phyloP scores from a whole-genome alignment of 2,329 filamentous ascomycete species.

The Trichoderma sp. region DNA sequence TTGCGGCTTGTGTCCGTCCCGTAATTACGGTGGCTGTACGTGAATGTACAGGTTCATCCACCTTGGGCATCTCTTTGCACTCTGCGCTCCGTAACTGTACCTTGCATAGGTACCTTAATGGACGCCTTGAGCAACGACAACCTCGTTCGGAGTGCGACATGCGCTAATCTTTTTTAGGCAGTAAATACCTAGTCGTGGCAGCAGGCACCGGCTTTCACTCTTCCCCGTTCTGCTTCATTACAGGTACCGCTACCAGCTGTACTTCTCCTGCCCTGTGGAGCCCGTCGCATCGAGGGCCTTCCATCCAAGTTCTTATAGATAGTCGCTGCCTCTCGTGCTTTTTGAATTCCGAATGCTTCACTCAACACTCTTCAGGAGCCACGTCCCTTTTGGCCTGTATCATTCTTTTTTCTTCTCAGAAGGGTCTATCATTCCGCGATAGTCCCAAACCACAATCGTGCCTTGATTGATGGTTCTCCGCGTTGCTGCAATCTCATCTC shows the following conservation, averaged over 20 bases:
- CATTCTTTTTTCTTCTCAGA: not conserved
- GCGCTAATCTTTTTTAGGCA: not conserved
- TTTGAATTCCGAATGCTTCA: not conserved
- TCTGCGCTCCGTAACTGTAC: no score
- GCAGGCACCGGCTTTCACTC: constrained; percentile 23
- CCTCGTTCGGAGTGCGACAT: not conserved
- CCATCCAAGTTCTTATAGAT: constrained; percentile 19
- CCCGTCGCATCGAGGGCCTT: not conserved
- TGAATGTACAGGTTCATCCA: not conserved
- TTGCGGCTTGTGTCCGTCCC: not conserved
- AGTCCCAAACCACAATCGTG: not conserved
- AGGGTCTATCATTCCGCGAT: not conserved
- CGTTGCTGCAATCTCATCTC: not conserved
- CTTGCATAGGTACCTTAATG: not conserved
- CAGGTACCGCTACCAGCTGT: not conserved
- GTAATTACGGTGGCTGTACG: not conserved
- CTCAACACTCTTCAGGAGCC: constrained; percentile 8
- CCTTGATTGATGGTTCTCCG: not conserved
- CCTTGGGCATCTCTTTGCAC: no score
- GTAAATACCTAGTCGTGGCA: constrained; percentile 5
- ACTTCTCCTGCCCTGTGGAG: constrained; percentile 11
- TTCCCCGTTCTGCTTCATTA: constrained; percentile 15
- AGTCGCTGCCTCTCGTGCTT: constrained; percentile 13
- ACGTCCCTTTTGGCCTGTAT: constrained; percentile 16
- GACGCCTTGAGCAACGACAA: not conserved